Base-by-base conservation (phyloP, 2,329 filamentous ascomycete genomes). In the Talaromyces atroroseus region DNA sequence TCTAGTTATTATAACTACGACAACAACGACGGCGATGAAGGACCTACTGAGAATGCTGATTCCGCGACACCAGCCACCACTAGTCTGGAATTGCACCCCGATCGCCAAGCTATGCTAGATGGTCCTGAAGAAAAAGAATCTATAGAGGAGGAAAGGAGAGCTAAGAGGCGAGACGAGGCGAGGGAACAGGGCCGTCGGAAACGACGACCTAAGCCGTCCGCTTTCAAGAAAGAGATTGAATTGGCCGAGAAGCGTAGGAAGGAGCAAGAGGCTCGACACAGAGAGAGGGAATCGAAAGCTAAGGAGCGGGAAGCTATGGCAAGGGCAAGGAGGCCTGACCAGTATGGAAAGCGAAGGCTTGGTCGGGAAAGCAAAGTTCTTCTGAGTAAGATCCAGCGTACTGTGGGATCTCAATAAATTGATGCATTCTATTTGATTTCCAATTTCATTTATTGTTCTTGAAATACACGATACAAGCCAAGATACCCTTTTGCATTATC, bases 311-410 rank as follows among this genome's bases (percentile, higher is more conserved):
- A 79, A 63, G 80, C 80, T 1, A 86, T 87, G 82, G 75, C 79
- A 0, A 83, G 82, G 67, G 84, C 84, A 6, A 76, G 77, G 63
- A 77, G 76, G 36, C 83, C 83, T 12, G 83, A 86, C 36, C 74
- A 78, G 64, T 82, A 87, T 69, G 89, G 89, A 11, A 86, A 88
- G 74, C 82, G 87, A 71, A 92, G 90, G 74, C 71, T 96, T 49
- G 91, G 91, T 1, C 80, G 89, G 59, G 90, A 95, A 77, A 92
- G 90, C 64, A 81, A 80, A 34, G 79, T 92, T 38, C 65, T 96
- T 64, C 75, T 96, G 56, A 87, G 90, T 66, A 89, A 86, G 73
- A 87, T 92, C 34, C 86, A 87, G 78, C 85, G 79, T 68, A 77
- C 95, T 71, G 82, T 94, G 60, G 80, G 77, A 2, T 65, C 73